Percentiles rank a stretch among this genome's conserved stretches.
Conservation (phyloP, 2,329 filamentous ascomycete species). For the Pestalotiopsis sp. region DNA sequence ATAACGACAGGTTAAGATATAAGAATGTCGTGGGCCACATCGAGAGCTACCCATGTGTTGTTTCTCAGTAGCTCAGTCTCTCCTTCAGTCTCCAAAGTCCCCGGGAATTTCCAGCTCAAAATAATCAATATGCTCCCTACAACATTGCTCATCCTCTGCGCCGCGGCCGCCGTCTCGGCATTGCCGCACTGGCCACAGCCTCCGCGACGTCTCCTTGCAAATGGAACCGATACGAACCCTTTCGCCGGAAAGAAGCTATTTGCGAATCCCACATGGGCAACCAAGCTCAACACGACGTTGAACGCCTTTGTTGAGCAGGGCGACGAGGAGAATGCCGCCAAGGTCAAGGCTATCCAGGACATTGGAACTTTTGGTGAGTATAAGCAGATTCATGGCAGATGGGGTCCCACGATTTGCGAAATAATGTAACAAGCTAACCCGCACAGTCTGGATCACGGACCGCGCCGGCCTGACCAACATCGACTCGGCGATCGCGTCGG, state of each 20-base stretch:
- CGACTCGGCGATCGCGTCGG: constrained; percentile 48
- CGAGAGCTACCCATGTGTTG: not conserved
- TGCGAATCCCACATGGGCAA: constrained; percentile 43
- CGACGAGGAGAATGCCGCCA: constrained; percentile 38
- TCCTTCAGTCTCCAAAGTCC: not conserved
- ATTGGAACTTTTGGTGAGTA: constrained; percentile 37
- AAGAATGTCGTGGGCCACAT: not conserved
- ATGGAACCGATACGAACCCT: constrained; percentile 34
- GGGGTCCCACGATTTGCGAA: not conserved
- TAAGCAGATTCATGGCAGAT: not conserved
- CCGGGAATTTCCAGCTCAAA: not conserved
- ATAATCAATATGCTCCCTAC: not conserved
- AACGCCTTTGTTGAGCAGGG: constrained; percentile 35
- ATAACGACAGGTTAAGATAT: not conserved
- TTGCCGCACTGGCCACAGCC: constrained; percentile 1
- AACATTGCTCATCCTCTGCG: not conserved
- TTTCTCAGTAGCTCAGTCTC: not conserved
- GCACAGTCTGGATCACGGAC: constrained; percentile 39
- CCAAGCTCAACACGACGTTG: constrained; percentile 41
- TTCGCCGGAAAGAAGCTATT: constrained; percentile 51
- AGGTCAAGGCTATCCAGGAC: constrained; percentile 38
- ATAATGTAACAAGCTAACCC: not conserved
- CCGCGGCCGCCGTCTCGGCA: not conserved
- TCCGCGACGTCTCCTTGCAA: not conserved
- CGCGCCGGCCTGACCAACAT: constrained; percentile 45